phyloP scores from a whole-genome alignment of 371 early-diverging fungal species.

The Zopfochytrium polystomum region DNA sequence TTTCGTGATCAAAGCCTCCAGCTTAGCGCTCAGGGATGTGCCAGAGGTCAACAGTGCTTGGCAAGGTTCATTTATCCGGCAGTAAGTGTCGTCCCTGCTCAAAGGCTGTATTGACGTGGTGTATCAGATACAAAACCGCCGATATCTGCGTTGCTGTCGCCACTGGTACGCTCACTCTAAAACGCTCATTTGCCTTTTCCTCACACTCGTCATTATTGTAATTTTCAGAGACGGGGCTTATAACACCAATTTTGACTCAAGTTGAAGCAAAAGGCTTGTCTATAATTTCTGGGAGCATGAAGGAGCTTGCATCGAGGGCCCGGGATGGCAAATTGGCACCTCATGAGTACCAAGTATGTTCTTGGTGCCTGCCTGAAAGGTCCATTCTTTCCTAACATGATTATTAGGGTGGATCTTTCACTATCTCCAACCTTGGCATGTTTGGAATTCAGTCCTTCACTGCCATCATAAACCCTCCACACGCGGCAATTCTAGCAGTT shows the following conservation, averaged over 20 bases:
- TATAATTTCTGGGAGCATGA: slow-evolving; percentile 78
- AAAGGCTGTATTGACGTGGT: neutral
- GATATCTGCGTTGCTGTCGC: slow-evolving; percentile 96
- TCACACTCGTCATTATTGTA: too few relatives aligned
- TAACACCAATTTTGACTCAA: slow-evolving; percentile 89
- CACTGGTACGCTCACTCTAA: too few relatives aligned
- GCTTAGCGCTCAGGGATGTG: slow-evolving; percentile 84
- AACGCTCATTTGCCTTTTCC: too few relatives aligned
- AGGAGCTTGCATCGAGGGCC: slow-evolving; percentile 83
- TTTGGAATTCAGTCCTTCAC: slow-evolving; percentile 90
- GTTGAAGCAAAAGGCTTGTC: slow-evolving; percentile 86
- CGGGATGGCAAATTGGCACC: slow-evolving; percentile 87
- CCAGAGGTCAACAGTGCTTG: slow-evolving; percentile 96
- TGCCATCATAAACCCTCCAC: slow-evolving; percentile 97
- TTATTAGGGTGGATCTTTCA: slow-evolving; percentile 83
- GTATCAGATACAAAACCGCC: slow-evolving; percentile 80
- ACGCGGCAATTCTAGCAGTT: slow-evolving; percentile 91
- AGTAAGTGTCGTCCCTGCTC: slow-evolving; percentile 52
- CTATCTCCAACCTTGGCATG: slow-evolving; percentile 98
- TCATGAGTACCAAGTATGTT: slow-evolving; percentile 84
- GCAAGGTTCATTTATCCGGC: slow-evolving; percentile 90
- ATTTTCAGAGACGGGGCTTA: slow-evolving; percentile 86
- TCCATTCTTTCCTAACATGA: too few relatives aligned
- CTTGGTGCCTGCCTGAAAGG: too few relatives aligned
- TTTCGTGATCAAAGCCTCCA: slow-evolving; percentile 95